These are phyloP conservation scores for Platismatia glauca DNA, from an alignment of 495 filamentous ascomycete species.

Conservation along the genomic window DNA sequence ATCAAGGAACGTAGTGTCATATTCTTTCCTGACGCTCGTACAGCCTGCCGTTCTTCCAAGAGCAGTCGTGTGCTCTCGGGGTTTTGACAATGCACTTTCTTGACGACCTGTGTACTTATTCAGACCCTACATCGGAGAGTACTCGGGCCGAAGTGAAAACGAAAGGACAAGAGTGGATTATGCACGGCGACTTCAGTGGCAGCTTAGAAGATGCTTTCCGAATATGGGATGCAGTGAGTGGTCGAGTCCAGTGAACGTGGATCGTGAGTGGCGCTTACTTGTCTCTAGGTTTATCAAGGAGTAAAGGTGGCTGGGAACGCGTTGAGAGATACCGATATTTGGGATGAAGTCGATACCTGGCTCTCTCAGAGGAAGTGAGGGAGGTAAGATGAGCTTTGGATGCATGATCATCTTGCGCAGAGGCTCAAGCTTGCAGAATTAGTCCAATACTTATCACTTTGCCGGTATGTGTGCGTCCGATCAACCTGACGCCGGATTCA, in stretches of 20 bases:
- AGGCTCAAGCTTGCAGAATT: neutral
- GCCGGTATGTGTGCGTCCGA: neutral
- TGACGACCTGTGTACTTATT: constrained; percentile 61
- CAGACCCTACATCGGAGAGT: constrained; percentile 46
- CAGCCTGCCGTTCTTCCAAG: constrained; percentile 77
- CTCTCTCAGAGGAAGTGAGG: constrained; percentile 43
- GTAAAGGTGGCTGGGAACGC: constrained; percentile 57
- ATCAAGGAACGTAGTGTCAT: neutral
- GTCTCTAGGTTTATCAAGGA: constrained; percentile 50
- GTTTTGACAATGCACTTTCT: constrained; percentile 90
- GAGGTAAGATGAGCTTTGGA: neutral
- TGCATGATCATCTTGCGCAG: neutral
- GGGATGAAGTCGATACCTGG: constrained; percentile 59
- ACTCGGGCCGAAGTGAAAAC: constrained; percentile 50
- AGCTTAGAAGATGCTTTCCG: constrained; percentile 74
- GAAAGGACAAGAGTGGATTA: constrained; percentile 64
- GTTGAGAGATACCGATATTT: constrained; percentile 52
- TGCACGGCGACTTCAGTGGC: constrained; percentile 61
- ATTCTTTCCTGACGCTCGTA: constrained; percentile 27
- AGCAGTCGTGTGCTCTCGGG: constrained; percentile 75
- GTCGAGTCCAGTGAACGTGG: neutral
- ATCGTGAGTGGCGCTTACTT: neutral
- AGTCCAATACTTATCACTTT: neutral
- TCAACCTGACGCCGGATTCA: neutral
- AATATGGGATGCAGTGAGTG: constrained; percentile 70